Evolutionary conservation across 768 basidiomycete species (phyloP).

Genomic region (Lentinula lateritia): DNA sequence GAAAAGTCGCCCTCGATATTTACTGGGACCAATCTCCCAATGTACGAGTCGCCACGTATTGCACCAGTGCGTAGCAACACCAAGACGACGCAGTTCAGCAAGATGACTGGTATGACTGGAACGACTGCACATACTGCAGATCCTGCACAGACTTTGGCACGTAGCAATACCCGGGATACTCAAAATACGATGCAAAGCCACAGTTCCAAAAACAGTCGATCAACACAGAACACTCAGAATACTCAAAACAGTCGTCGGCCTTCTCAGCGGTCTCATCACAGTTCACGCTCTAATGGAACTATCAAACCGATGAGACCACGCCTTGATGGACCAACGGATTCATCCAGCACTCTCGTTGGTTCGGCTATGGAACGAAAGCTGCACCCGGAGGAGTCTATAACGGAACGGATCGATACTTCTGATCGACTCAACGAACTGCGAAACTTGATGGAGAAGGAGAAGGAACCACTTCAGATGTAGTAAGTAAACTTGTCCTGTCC

Average conservation of each 20-base stretch:
- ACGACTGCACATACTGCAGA: not conserved
- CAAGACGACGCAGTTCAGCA: slow-evolving; percentile 31
- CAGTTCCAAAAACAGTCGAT: slow-evolving; percentile 11
- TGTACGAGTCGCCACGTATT: slow-evolving; percentile 32
- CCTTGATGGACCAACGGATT: slow-evolving; percentile 49
- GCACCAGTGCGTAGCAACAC: slow-evolving; percentile 31
- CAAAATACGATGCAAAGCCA: slow-evolving; percentile 12
- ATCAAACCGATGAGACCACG: slow-evolving; percentile 26
- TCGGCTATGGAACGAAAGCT: slow-evolving; percentile 68
- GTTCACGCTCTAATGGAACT: slow-evolving; percentile 10
- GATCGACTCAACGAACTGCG: slow-evolving; percentile 58
- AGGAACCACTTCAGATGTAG: slow-evolving; percentile 60
- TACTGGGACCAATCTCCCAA: slow-evolving; percentile 4
- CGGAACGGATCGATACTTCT: slow-evolving; percentile 50
- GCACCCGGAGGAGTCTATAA: slow-evolving; percentile 51
- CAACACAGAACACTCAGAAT: slow-evolving; percentile 9
- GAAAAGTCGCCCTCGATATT: slow-evolving; percentile 6
- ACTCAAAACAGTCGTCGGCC: slow-evolving; percentile 12
- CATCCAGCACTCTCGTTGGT: slow-evolving; percentile 69
- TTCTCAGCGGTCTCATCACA: slow-evolving; percentile 1
- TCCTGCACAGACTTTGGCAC: slow-evolving; percentile 10
- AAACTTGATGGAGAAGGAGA: slow-evolving; percentile 60
- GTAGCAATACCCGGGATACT: slow-evolving; percentile 4
- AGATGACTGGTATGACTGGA: slow-evolving; percentile 21
- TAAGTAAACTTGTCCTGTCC: slow-evolving; percentile 30